Conservation (phyloP, 805 yeast genomes). For the Clavispora fructus region DNA sequence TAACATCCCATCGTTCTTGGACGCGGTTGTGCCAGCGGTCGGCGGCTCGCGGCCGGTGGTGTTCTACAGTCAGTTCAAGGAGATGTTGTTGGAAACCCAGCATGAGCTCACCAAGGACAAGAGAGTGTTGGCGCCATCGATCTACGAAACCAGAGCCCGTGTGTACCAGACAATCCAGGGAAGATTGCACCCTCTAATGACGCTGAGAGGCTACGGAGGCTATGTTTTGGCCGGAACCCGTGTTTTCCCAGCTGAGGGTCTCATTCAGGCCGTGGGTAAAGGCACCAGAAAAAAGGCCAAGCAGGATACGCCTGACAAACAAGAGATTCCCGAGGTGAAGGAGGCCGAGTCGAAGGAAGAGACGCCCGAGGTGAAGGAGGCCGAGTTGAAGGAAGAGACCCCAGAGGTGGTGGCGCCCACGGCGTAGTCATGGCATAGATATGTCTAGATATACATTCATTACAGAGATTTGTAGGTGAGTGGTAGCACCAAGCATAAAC, state of each 20-base stretch:
- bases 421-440: not conserved
- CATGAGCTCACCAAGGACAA: conserved; percentile 62
- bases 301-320: conserved; percentile 3
- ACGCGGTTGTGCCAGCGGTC: conserved; percentile 54
- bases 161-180: conserved; percentile 92
- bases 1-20: conserved; percentile 59
- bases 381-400: too few species aligned
- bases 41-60: conserved; percentile 88
- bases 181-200: conserved; percentile 91
- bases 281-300: conserved; percentile 42
- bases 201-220: conserved; percentile 90
- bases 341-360: not conserved
- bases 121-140: conserved; percentile 74
- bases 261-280: conserved; percentile 65
- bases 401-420: too few species aligned
- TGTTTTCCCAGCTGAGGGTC: conserved; percentile 62
- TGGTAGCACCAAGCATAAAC: too few species aligned
- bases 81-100: conserved; percentile 68
- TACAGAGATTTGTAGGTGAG: too few species aligned
- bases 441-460: not conserved
- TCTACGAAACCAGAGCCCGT: conserved; percentile 76
- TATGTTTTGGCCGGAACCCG: conserved; percentile 72
- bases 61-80: conserved; percentile 77
- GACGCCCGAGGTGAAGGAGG: too few species aligned
- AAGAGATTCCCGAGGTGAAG: not conserved